Percentiles rank a stretch among this genome's conserved stretches.
phyloP scores from a whole-genome alignment of 805 yeast species.

The Clavispora santaluciae region DNA sequence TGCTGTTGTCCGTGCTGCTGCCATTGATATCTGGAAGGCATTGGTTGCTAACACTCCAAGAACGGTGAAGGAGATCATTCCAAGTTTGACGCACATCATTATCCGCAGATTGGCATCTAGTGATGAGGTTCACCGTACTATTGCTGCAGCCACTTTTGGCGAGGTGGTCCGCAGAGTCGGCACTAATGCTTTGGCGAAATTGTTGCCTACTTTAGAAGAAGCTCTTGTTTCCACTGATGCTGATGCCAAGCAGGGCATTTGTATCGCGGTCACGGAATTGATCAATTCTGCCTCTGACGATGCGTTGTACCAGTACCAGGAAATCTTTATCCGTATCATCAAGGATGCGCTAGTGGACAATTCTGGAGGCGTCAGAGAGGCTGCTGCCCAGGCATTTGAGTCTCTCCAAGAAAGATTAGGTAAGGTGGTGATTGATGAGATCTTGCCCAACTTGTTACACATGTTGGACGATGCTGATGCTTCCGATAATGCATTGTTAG shows the following conservation, averaged over 20 bases:
- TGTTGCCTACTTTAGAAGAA: conserved; percentile 78
- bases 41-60: conserved; percentile 94
- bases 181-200: conserved; percentile 73
- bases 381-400: conserved; percentile 91
- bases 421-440: conserved; percentile 78
- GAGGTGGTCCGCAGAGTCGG: conserved; percentile 95
- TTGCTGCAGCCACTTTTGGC: conserved; percentile 91
- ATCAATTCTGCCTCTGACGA: conserved; percentile 67
- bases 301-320: conserved; percentile 60
- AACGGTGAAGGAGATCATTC: conserved; percentile 86
- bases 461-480: conserved; percentile 52
- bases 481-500: conserved; percentile 75
- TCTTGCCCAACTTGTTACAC: conserved; percentile 76
- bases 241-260: conserved; percentile 94
- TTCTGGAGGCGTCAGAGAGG: conserved; percentile 70
- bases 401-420: conserved; percentile 79
- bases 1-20: conserved; percentile 80
- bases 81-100: conserved; percentile 73
- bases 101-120: conserved; percentile 80
- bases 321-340: conserved; percentile 65
- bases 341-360: conserved; percentile 76
- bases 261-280: conserved; percentile 86
- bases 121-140: conserved; percentile 71
- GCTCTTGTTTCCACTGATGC: conserved; percentile 58
- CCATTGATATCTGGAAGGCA: conserved; percentile 95